These are phyloP conservation scores for Petasospora fabianii DNA, from an alignment of 1,139 yeast species.

Conservation along the genomic window DNA sequence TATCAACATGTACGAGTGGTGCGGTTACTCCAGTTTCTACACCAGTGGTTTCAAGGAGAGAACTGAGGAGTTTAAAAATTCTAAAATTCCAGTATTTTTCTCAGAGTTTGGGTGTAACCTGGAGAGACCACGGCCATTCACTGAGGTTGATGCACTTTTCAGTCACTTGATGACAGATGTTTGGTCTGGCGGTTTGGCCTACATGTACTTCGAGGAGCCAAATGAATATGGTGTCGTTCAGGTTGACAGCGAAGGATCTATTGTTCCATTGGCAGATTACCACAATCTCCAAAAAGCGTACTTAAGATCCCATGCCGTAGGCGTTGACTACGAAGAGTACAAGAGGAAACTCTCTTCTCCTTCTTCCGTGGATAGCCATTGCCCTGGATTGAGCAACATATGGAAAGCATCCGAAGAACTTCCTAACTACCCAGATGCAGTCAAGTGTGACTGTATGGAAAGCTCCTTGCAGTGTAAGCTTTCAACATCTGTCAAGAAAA, in stretches of 20 bases:
- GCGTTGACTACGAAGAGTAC: conserved; percentile 26
- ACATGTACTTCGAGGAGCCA: conserved; percentile 83
- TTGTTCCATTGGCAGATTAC: conserved; percentile 40
- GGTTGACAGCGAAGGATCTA: conserved; percentile 40
- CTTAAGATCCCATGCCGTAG: conserved; percentile 34
- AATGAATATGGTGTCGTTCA: conserved; percentile 78
- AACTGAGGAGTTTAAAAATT: conserved; percentile 43
- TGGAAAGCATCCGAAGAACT: conserved; percentile 45
- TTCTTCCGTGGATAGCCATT: conserved; percentile 15
- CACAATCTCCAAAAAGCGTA: conserved; percentile 32
- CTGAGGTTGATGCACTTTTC: conserved; percentile 64
- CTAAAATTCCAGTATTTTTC: conserved; percentile 54
- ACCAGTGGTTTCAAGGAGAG: conserved; percentile 56
- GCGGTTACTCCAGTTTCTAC: conserved; percentile 56
- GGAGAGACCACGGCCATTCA: conserved; percentile 54
- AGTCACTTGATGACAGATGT: conserved; percentile 65
- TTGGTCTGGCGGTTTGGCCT: conserved; percentile 79
- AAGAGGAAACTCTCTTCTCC: conserved; percentile 2
- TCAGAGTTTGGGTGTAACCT: conserved; percentile 61
- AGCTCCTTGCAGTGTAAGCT: conserved; percentile 48
- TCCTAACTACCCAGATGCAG: conserved; percentile 54
- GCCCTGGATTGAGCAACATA: conserved; percentile 29
- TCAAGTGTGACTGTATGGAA: conserved; percentile 55
- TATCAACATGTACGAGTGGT: conserved; percentile 64
- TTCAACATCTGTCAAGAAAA: conserved; percentile 33